Base-by-base conservation (phyloP, 1,284 basidiomycete species). In the Cystobasidium sp. region DNA sequence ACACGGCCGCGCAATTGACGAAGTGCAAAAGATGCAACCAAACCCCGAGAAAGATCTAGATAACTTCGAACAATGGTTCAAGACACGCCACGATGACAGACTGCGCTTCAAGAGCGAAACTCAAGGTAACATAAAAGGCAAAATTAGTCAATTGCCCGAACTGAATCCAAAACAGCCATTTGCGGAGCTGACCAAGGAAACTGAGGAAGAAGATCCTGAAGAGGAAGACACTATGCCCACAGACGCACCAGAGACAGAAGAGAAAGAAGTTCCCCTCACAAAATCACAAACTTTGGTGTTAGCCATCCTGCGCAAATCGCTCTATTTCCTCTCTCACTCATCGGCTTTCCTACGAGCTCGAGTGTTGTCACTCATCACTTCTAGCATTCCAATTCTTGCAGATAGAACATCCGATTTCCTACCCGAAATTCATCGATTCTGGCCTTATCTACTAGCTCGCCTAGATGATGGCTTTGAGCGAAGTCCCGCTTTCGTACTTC, bases 291-390 rank as follows among this genome's bases (percentile, higher is more conserved):
- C 85, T 22, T 84, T 95, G 64, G 89, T 90, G n/a, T 87, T 88
- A 61, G 89, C 92, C 78, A 94, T 97, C 73, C 88, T 96, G 56
- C 85, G 88, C 6, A 90, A 93, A 64, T 91, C 92, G 0, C 82
- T 92, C n/a, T 92, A 89, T 83, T 95, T 95, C 83, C 86, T 97
- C 55, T 93, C 94, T 0, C 94, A 97, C 78, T 84, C 86, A 1
- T 93, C 93, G 3, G 87, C 93, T 0, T 86, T 89, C 77, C 90
- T 97, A 72, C 90, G 94, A 7, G 88, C 91, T 0, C 88, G 89
- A 22, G 92, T 96, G 63, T 85, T 97, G 41, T 84, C 85, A 2
- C 86, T 97, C 14, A 85, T 97, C 41, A 84, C 87, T 10, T 86
- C 88, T 1, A 88, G 93, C 0, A 87, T 91, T 3, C 87, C 90